Conservation (phyloP, 2,329 filamentous ascomycete species). For the Exophiala oligosperma region DNA sequence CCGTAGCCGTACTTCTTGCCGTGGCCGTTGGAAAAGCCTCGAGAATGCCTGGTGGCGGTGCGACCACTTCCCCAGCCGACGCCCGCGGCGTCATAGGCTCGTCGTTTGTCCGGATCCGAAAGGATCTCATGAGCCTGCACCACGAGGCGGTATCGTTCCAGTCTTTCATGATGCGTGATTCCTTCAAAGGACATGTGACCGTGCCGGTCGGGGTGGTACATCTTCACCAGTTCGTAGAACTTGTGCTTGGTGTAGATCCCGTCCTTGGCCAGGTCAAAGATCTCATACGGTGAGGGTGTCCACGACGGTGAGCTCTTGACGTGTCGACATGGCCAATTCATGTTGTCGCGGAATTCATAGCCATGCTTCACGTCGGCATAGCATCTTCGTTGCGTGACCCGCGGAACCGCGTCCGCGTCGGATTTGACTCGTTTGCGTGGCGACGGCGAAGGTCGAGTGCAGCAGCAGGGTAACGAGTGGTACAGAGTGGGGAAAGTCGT, state of each 20-base stretch:
- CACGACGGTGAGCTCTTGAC: conserved; percentile 5
- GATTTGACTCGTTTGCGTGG: conserved; percentile 24
- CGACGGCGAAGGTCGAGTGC: conserved; percentile 31
- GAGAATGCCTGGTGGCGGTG: conserved; percentile 28
- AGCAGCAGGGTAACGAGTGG: conserved; percentile 38
- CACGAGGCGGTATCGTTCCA: conserved; percentile 89
- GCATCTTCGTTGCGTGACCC: conserved; percentile 28
- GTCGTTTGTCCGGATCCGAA: conserved; percentile 74
- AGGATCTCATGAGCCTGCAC: conserved; percentile 87
- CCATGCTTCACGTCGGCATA: conserved; percentile 39
- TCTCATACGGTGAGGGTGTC: conserved; percentile 82
- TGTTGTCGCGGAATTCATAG: conserved; percentile 28
- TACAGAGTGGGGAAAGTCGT: conserved; percentile 40
- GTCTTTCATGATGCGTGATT: conserved; percentile 47
- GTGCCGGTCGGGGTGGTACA: conserved; percentile 83
- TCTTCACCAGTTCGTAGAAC: conserved; percentile 90
- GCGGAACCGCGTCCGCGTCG: not conserved
- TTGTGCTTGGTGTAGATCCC: conserved; percentile 77
- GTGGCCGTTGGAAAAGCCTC: conserved; percentile 30
- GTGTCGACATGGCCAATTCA: conserved; percentile 29
- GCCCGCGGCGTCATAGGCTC: conserved; percentile 78
- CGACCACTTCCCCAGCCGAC: conserved; percentile 66
- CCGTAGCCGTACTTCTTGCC: conserved; percentile 35
- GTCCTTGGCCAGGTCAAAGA: conserved; percentile 64
- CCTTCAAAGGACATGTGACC: conserved; percentile 35